Evolutionary conservation across 805 yeast genomes (phyloP), one percentile per base, ranked within the genome.

Genomic region (Alloascoidea hylecoeti): DNA sequence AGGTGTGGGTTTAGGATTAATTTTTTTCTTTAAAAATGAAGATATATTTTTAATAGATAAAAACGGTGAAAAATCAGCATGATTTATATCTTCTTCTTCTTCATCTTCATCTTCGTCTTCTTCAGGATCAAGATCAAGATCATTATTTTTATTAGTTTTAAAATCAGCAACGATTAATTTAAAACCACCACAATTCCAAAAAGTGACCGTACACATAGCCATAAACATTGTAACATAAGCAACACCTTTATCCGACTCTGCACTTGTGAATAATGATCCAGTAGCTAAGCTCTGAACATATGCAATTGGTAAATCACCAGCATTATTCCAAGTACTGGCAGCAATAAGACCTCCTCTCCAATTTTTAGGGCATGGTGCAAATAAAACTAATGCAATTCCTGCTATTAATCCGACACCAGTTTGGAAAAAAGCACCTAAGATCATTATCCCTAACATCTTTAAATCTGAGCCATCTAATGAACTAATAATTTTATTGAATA

Each of bases 281-380:
- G 71, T 66, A 17, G 81, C 77, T 49, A 85, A 58, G 2, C 89
- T 78, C 37, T 57, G 53, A 5, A 61, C 62, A 46, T 84, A 85
- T 0, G 95, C 94, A 46, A 84, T 80, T 0, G 95, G 95, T 40
- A 84, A 63, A 57, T 84, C 95, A 13, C 86, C 72, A 35, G 79
- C 73, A 50, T 84, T 84, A 34, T 86, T 88, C 49, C 83, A 72
- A 18, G 80, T 61, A 0, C 89, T 85, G 5, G 82, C 84, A 18
- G 78, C 67, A 4, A 79, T 43, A 15, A 78, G 51, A 0, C 95
- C 94, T 38, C 94, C 92, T 17, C 68, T 58, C 89, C 94, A 84
- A 30, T 68, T 57, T 41, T 66, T 68, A 3, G 95, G 94, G 3
- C 73, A 70, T 4, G 75, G 75, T n/a, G n/a, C 13, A n/a, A 23